Conservation (phyloP, 2,329 filamentous ascomycete genomes). For the Verticillium dahliae region DNA sequence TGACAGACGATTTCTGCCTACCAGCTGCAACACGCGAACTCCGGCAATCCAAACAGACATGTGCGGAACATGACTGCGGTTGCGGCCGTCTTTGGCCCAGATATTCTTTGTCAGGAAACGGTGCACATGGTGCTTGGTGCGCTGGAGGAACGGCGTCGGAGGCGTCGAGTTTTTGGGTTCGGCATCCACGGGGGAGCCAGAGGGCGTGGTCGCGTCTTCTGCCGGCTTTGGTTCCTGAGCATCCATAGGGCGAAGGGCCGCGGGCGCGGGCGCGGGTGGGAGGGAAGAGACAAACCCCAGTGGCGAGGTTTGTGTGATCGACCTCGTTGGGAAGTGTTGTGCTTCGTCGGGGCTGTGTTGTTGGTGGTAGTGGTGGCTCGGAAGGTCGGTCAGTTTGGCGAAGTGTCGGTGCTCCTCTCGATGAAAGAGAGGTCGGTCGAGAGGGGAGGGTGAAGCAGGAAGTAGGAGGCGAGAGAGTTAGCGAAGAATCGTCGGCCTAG, state of each 20-base stretch:
- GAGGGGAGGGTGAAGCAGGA: not conserved
- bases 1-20: not conserved
- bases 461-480: not conserved
- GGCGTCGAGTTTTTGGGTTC: not conserved
- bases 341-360: not conserved
- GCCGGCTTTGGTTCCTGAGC: slow-evolving; percentile 1
- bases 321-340: not conserved
- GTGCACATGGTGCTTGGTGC: slow-evolving; percentile 1
- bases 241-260: slow-evolving; percentile 1
- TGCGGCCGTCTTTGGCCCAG: slow-evolving; percentile 12
- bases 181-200: not conserved
- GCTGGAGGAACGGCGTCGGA: not conserved
- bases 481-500: not conserved
- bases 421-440: not conserved
- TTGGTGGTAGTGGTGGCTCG: not conserved
- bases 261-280: not conserved
- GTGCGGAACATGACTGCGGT: slow-evolving; percentile 10
- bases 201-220: slow-evolving; percentile 1
- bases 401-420: not conserved
- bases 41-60: slow-evolving; percentile 12
- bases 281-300: not conserved
- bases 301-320: not conserved
- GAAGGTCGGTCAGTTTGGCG: not conserved
- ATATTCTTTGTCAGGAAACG: slow-evolving; percentile 10
- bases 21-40: slow-evolving; percentile 10